A percentile compares a stretch with the other conserved stretches of the same genome.
phyloP scores from a whole-genome alignment of 2,329 filamentous ascomycete species.

The Hypoxylon sp. region DNA sequence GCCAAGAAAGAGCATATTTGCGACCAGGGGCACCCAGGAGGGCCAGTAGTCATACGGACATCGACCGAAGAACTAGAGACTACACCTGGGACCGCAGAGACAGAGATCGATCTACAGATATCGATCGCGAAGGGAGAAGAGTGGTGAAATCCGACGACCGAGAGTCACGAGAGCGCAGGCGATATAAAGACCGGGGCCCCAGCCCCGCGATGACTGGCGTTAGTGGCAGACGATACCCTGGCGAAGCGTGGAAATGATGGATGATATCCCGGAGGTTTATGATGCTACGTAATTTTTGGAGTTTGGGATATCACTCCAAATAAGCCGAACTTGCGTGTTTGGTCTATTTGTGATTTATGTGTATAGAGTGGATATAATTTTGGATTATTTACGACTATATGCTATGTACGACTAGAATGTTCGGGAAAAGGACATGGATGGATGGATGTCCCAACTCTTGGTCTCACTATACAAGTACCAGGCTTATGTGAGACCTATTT shows the following conservation, averaged over 20 bases:
- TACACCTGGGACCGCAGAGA: constrained; percentile 40
- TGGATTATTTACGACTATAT: constrained; percentile 1
- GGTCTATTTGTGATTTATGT: not conserved
- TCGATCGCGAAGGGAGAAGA: constrained; percentile 46
- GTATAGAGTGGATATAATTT: not conserved
- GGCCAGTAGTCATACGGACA: constrained; percentile 46
- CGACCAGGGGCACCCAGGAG: constrained; percentile 41
- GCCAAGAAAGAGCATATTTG: constrained; percentile 42
- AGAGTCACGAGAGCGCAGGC: constrained; percentile 41
- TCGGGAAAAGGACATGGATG: no score
- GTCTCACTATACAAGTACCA: no score
- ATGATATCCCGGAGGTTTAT: not conserved
- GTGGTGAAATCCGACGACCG: constrained; percentile 42
- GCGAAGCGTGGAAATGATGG: constrained; percentile 28
- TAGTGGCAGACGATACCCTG: constrained; percentile 44
- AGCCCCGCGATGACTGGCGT: constrained; percentile 40
- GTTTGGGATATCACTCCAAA: constrained; percentile 12
- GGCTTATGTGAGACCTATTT: no score
- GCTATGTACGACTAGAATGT: not conserved
- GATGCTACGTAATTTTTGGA: no score
- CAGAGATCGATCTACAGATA: constrained; percentile 41
- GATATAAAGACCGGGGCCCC: constrained; percentile 38
- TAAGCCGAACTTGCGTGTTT: not conserved
- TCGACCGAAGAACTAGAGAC: constrained; percentile 41
- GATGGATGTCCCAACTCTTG: no score